Percentiles rank a stretch among this genome's conserved stretches.
Evolutionary conservation across 768 basidiomycete species (phyloP).

Genomic region (Coprinopsis strossmayeri): DNA sequence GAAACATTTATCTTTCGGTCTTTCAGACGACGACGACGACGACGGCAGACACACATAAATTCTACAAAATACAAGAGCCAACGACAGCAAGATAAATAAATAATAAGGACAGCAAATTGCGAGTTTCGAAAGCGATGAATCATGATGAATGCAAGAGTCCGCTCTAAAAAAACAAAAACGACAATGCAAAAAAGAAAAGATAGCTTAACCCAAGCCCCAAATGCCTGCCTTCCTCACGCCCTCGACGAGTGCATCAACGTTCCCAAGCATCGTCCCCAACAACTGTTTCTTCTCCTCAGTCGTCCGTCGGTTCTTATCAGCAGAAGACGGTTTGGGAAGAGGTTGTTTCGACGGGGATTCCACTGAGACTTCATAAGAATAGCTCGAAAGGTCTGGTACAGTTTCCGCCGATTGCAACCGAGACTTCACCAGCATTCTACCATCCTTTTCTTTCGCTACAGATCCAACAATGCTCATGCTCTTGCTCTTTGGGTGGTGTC

Average conservation of each 20-base stretch:
- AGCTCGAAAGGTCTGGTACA: constrained; percentile 1
- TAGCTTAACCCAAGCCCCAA: constrained; percentile 58
- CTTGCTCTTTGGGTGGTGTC: constrained; percentile 8
- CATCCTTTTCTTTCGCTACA: constrained; percentile 4
- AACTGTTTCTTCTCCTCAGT: constrained; percentile 82
- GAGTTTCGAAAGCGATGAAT: neutral
- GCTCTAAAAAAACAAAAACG: neutral
- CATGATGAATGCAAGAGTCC: neutral
- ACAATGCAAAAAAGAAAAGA: neutral
- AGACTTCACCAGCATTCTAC: constrained; percentile 10
- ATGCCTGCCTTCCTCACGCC: constrained; percentile 82
- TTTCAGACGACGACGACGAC: neutral
- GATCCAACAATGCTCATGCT: constrained; percentile 6
- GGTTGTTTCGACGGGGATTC: too few relatives aligned
- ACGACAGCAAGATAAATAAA: neutral
- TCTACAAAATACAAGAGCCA: neutral
- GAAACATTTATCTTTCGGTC: too few relatives aligned
- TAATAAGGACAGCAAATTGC: neutral
- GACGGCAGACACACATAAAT: neutral
- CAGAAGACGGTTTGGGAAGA: too few relatives aligned
- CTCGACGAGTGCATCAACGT: constrained; percentile 87
- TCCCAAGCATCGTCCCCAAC: constrained; percentile 77
- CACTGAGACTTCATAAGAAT: neutral
- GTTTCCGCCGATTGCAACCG: constrained; percentile 13
- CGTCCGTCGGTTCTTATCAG: constrained; percentile 24